Conservation (phyloP, 495 filamentous ascomycete species). For the Melanomma pulvis-pyrius region DNA sequence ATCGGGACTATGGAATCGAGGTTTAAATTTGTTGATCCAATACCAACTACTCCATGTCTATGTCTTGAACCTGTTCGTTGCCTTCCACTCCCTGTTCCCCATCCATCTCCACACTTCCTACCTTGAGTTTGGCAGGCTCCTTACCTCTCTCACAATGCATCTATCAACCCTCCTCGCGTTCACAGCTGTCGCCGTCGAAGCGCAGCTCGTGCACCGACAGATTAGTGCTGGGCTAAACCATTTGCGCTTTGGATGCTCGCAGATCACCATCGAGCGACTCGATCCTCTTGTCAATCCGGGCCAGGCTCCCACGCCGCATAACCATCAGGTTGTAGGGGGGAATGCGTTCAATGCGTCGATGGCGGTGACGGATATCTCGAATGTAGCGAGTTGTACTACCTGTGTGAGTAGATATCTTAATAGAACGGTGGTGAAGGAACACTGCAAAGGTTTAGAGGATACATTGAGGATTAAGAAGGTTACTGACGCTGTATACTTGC, state of each 20-base stretch:
- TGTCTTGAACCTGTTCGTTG: too few species aligned
- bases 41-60: too few species aligned
- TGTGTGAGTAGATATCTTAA: constrained; percentile 2
- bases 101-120: background rate
- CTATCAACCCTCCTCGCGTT: constrained; percentile 7
- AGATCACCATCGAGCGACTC: constrained; percentile 23
- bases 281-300: constrained; percentile 26
- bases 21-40: too few species aligned
- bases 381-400: constrained; percentile 19
- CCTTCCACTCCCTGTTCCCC: background rate
- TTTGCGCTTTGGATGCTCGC: constrained; percentile 27
- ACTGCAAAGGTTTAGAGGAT: too few species aligned
- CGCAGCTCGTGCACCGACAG: background rate
- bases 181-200: constrained; percentile 1
- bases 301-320: constrained; percentile 5
- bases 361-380: constrained; percentile 12
- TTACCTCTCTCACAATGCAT: constrained; percentile 1
- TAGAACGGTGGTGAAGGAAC: too few species aligned
- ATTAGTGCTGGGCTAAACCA: constrained; percentile 23
- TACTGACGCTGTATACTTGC: background rate
- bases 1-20: background rate
- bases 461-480: background rate
- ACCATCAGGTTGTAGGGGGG: constrained; percentile 21
- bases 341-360: constrained; percentile 26
- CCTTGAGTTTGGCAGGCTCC: background rate